Evolutionary conservation across 2,329 filamentous ascomycete genomes (phyloP).

Genomic region (Aspergillus uvarum): DNA sequence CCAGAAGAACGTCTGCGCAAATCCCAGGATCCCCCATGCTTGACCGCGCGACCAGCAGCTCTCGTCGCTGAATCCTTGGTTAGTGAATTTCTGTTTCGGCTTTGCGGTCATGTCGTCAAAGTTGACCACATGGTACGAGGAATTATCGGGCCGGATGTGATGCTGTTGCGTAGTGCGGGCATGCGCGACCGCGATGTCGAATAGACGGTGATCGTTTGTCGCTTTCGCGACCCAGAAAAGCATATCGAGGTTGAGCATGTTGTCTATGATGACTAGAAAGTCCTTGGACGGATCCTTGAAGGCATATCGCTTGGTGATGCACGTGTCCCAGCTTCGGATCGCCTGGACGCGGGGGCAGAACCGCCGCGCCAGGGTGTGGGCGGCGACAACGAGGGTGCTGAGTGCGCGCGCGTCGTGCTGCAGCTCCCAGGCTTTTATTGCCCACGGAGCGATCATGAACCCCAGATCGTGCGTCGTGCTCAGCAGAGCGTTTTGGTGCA

Average conservation of each 20-base stretch:
- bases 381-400: constrained; percentile 32
- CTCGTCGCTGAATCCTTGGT: constrained; percentile 26
- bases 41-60: constrained; percentile 30
- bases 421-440: constrained; percentile 51
- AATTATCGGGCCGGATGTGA: constrained; percentile 39
- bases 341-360: constrained; percentile 37
- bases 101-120: constrained; percentile 47
- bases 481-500: constrained; percentile 42
- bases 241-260: constrained; percentile 45
- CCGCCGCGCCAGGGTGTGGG: constrained; percentile 39
- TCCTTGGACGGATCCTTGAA: constrained; percentile 36
- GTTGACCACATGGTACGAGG: constrained; percentile 30
- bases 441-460: constrained; percentile 53
- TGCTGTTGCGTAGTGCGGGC: constrained; percentile 42
- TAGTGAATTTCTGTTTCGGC: constrained; percentile 25
- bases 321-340: constrained; percentile 48
- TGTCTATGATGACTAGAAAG: constrained; percentile 47
- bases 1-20: constrained; percentile 45
- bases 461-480: constrained; percentile 57
- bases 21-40: constrained; percentile 32
- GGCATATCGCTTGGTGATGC: constrained; percentile 32
- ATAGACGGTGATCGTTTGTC: constrained; percentile 24
- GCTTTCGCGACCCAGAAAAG: constrained; percentile 41
- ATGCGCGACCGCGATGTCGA: constrained; percentile 31
- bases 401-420: constrained; percentile 38